Percentiles rank a stretch among this genome's conserved stretches.
Conservation (phyloP, 352 stramenopile species). For the Pythium dissotocum region DNA sequence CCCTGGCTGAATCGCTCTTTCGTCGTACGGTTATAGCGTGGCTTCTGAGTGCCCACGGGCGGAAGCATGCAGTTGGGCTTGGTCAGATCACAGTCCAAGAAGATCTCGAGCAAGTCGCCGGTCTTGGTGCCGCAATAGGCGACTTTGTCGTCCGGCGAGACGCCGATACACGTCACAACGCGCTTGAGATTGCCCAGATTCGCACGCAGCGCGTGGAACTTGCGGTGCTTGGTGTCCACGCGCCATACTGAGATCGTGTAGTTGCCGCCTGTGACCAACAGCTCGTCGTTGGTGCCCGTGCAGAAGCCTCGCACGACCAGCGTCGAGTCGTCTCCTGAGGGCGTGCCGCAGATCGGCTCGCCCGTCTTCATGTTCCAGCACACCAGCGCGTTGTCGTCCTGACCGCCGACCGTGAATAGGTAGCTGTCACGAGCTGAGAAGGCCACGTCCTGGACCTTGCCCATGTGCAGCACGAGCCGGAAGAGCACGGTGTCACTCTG, state of each 20-base stretch:
- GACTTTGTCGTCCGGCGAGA: constrained; percentile 92
- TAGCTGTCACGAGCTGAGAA: constrained; percentile 90
- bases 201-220: constrained; percentile 93
- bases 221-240: constrained; percentile 86
- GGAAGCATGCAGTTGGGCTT: constrained; percentile 83
- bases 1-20: constrained; percentile 94
- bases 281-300: constrained; percentile 81
- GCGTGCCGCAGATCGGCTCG: constrained; percentile 91
- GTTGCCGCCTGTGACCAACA: constrained; percentile 95
- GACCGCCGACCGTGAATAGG: constrained; percentile 92
- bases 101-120: constrained; percentile 95
- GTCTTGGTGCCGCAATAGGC: constrained; percentile 95
- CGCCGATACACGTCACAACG: constrained; percentile 92
- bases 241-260: constrained; percentile 92
- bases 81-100: constrained; percentile 93
- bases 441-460: constrained; percentile 91
- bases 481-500: constrained; percentile 83
- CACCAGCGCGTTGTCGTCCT: constrained; percentile 97
- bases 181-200: constrained; percentile 94
- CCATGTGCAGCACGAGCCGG: constrained; percentile 94
- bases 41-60: constrained; percentile 76
- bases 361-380: constrained; percentile 93
- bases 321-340: constrained; percentile 92
- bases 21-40: constrained; percentile 88
- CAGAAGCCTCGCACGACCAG: constrained; percentile 90